Evolutionary conservation across 495 filamentous ascomycete genomes (phyloP).

Genomic region (Aspergillus leporis): DNA sequence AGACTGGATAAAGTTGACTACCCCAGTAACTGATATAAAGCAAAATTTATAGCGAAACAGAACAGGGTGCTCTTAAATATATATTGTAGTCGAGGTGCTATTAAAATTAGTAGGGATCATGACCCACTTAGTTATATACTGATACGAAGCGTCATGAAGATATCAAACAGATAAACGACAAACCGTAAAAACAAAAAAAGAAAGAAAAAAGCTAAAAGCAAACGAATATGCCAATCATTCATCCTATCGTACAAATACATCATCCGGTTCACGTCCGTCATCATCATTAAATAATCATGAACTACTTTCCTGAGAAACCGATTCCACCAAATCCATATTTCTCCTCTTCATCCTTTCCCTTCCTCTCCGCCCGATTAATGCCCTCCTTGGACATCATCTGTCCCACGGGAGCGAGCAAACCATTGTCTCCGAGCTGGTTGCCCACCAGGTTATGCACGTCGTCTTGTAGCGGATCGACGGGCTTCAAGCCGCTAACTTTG

Average conservation of each 20-base stretch:
- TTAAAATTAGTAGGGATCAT: too few relatives aligned
- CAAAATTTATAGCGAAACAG: too few relatives aligned
- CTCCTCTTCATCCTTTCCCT: constrained; percentile 61
- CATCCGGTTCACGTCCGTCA: neutral
- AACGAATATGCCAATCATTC: too few relatives aligned
- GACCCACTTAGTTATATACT: too few relatives aligned
- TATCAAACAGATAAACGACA: too few relatives aligned
- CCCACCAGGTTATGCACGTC: constrained; percentile 56
- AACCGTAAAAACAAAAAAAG: too few relatives aligned
- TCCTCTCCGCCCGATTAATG: constrained; percentile 61
- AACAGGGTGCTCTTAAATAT: too few relatives aligned
- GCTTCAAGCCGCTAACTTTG: constrained; percentile 62
- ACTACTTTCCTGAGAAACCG: neutral
- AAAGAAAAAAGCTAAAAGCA: too few relatives aligned
- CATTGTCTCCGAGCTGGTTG: constrained; percentile 63
- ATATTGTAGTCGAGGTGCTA: too few relatives aligned
- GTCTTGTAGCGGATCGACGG: constrained; percentile 66
- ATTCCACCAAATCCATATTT: constrained; percentile 36
- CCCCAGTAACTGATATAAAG: too few relatives aligned
- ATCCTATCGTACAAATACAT: neutral
- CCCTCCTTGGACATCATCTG: constrained; percentile 62
- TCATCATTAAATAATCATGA: neutral
- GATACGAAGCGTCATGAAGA: too few relatives aligned
- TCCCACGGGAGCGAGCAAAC: constrained; percentile 60
- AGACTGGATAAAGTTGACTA: too few relatives aligned